Conservation (phyloP, 2,329 filamentous ascomycete species). For the Davidsoniella australis region DNA sequence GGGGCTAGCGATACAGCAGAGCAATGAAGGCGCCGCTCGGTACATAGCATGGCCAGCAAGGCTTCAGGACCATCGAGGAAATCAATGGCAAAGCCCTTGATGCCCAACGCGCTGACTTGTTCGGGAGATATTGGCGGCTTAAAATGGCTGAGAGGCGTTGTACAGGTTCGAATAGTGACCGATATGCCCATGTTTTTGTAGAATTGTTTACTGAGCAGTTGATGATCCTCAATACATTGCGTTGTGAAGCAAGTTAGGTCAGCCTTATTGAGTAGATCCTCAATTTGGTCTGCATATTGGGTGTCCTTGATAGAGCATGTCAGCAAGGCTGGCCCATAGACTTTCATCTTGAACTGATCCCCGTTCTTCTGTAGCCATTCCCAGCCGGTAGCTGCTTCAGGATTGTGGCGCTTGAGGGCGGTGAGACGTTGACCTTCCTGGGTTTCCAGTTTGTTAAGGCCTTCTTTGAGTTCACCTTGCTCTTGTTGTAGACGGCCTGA, state of each 20-base stretch:
- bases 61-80: slow-evolving; percentile 64
- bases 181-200: slow-evolving; percentile 46
- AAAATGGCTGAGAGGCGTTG: slow-evolving; percentile 36
- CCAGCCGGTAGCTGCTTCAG: slow-evolving; percentile 55
- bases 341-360: slow-evolving; percentile 50
- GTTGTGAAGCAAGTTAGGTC: slow-evolving; percentile 56
- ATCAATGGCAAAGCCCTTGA: slow-evolving; percentile 69
- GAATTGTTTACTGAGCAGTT: slow-evolving; percentile 49
- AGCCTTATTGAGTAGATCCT: slow-evolving; percentile 31
- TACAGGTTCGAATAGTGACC: slow-evolving; percentile 53
- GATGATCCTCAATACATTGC: slow-evolving; percentile 60
- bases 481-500: slow-evolving; percentile 22
- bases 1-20: slow-evolving; percentile 48
- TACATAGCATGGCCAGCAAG: slow-evolving; percentile 77
- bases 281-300: slow-evolving; percentile 40
- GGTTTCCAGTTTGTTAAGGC: slow-evolving; percentile 48
- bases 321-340: slow-evolving; percentile 68
- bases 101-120: slow-evolving; percentile 40
- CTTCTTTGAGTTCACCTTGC: slow-evolving; percentile 23
- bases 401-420: slow-evolving; percentile 42
- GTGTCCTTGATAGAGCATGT: slow-evolving; percentile 64
- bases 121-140: slow-evolving; percentile 34
- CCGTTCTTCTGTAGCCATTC: slow-evolving; percentile 65
- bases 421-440: slow-evolving; percentile 56
- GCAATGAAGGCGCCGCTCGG: slow-evolving; percentile 49